Base-by-base conservation (phyloP, 495 filamentous ascomycete species). In the Hyaloscypha hepaticicola region DNA sequence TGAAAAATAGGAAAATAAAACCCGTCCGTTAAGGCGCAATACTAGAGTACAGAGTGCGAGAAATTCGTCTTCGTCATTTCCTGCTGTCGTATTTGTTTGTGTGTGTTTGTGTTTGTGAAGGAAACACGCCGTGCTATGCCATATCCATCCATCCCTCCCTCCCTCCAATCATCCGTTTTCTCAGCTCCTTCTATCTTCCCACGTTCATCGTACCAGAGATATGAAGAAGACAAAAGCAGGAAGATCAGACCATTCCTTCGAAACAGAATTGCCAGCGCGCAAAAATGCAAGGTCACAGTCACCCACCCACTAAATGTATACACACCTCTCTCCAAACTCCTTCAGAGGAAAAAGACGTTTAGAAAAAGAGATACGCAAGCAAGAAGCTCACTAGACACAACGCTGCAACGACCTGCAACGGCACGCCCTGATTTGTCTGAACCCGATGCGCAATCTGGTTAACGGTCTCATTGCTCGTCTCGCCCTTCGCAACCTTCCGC, bases 291-390 rank as follows among this genome's bases (percentile, higher is more conserved):
- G 19, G 19, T 24, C 48, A 50, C 16, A 24, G 16, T 16, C 48
- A 21, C 19, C 48, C 48, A 21, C 19, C 48, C 16, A 50, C 19
- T 25, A 28, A 55, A 58, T n/a, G 33, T 21, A 19, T 58, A 58
- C 56, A 38, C 31, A 38, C 33, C 19, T 21, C 48, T 24, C 22
- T 50, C 48, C 22, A 7, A 45, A 45, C 38, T 45, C 38, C 38
- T 4, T 16, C 38, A 57, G 21, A n/a, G 27, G 9, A 8, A 16
- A 28, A 29, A 27, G 4, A 55, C 21, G 22, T 16, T 82, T 86
- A 99, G 74, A 98, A 98, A 77, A 99, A 90, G 70, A 97, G 83
- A 75, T 96, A 99, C 2, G 91, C 96, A 70, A 98, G 81, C 73
- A 99, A 77, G 78, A 99, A 99, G 78, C 91, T 88, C 62, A 94